Base-by-base conservation (phyloP, 1,139 yeast genomes). In the Cylindricascospora bacillispora region DNA sequence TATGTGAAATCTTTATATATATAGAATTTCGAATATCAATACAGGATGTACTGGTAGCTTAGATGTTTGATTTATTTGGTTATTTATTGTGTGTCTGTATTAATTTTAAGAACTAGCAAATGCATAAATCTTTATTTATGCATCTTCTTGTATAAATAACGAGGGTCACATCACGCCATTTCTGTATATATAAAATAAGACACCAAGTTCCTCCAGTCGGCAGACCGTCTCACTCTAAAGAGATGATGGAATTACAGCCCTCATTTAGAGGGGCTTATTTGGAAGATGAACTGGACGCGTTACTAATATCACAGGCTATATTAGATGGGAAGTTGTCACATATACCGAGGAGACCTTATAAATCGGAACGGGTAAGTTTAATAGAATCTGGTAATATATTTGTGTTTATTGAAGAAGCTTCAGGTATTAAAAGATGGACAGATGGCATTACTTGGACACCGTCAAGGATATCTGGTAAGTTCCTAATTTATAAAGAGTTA, bases 391-490 rank as follows among this genome's bases (percentile, higher is more conserved):
- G 95, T 0, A 72, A 74, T 43, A 74, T 82, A 0, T 83, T 83
- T 54, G 82, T 85, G 2, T 83, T 83, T 47, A 70, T 79, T 30
- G 94, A 83, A 52, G 81, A 78, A 40, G 63, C 67, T 13, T 73
- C 86, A 0, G 86, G 89, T 1, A 82, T 83, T 36, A 80, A 79
- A 51, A 60, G 95, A 31, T 83, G 95, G 95, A 85, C 95, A 1
- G 95, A 83, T 48, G 94, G 95, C n/a, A 70, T 81, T 12, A 68
- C 85, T 7, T 83, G 95, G 95, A 73, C 85, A 2, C 94, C 95
- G 0, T 77, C 89, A 2, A 60, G 95, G 26, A 81, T 83, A 15
- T 62, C 81, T 28, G 93, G 93, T 4, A 63, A 89, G 34, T 83
- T 85, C 43, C 59, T 83, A 22, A 76, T 83, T 9, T 83, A 83